Evolutionary conservation across 2,329 filamentous ascomycete species (phyloP).

Genomic region (Aspergillus ruber): DNA sequence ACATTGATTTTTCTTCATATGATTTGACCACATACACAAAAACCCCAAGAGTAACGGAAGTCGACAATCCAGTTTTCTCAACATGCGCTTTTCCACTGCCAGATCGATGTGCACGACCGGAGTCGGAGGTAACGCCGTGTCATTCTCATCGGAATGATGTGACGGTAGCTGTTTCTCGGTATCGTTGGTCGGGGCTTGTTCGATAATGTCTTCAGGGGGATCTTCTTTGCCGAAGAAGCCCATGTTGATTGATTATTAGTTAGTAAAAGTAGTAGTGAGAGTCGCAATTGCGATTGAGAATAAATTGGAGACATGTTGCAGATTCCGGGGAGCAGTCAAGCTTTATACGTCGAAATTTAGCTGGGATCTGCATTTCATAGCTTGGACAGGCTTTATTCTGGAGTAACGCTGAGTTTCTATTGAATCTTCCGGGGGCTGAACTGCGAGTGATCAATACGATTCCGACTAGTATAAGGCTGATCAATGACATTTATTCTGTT

Average conservation of each 20-base stretch:
- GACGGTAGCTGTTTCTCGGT: constrained; percentile 21
- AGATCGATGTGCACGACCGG: constrained; percentile 24
- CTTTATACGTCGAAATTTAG: not conserved
- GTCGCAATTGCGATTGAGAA: not conserved
- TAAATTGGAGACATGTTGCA: not conserved
- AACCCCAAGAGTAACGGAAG: constrained; percentile 32
- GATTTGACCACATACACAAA: constrained; percentile 27
- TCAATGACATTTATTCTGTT: no score
- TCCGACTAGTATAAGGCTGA: no score
- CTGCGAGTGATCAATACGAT: no score
- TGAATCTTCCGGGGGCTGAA: no score
- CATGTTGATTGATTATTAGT: constrained; percentile 5
- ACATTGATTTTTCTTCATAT: no score
- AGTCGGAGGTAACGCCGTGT: constrained; percentile 13
- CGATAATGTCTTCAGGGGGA: constrained; percentile 15
- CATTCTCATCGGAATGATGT: constrained; percentile 12
- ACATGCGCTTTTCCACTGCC: constrained; percentile 27
- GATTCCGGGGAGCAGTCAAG: not conserved
- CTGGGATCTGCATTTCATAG: no score
- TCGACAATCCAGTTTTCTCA: constrained; percentile 32
- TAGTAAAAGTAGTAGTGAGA: not conserved
- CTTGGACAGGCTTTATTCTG: no score
- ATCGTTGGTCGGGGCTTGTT: constrained; percentile 14
- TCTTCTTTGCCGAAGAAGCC: constrained; percentile 6
- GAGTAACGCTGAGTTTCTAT: no score